phyloP scores from a whole-genome alignment of 2,329 filamentous ascomycete genomes.

The Fusarium sp. region DNA sequence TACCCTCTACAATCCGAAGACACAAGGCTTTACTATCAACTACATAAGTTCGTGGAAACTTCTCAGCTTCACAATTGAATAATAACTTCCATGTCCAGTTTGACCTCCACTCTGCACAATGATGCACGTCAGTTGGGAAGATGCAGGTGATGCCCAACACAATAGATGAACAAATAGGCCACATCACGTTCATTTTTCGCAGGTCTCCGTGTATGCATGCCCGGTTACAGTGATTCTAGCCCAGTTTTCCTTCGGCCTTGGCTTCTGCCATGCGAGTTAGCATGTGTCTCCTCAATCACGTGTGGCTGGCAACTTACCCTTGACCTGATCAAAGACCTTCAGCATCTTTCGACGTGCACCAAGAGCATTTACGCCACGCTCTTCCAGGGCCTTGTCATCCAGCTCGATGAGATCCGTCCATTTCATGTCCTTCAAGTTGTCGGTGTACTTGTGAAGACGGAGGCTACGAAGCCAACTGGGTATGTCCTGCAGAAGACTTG shows the following conservation, averaged over 20 bases:
- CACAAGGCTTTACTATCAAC: slow-evolving; percentile 29
- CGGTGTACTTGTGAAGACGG: slow-evolving; percentile 97
- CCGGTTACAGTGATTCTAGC: slow-evolving; percentile 46
- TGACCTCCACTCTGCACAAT: slow-evolving; percentile 1
- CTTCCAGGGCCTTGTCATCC: slow-evolving; percentile 92
- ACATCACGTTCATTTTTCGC: slow-evolving; percentile 5
- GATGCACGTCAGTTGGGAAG: slow-evolving; percentile 9
- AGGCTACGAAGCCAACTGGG: slow-evolving; percentile 95
- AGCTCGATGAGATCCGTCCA: slow-evolving; percentile 94
- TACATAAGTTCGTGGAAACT: slow-evolving; percentile 22
- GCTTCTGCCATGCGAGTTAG: slow-evolving; percentile 62
- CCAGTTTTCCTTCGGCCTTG: slow-evolving; percentile 76
- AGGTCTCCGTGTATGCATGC: slow-evolving; percentile 21
- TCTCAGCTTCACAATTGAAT: slow-evolving; percentile 14
- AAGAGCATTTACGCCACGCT: slow-evolving; percentile 91
- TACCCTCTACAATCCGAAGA: slow-evolving; percentile 1
- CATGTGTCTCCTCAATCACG: neutral
- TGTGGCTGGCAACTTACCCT: slow-evolving; percentile 59
- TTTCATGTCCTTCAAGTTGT: slow-evolving; percentile 96
- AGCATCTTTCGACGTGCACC: slow-evolving; percentile 97
- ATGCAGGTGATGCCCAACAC: slow-evolving; percentile 11
- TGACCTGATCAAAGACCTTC: slow-evolving; percentile 98
- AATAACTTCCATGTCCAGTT: slow-evolving; percentile 21
- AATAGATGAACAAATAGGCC: slow-evolving; percentile 8
- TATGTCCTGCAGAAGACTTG: slow-evolving; percentile 89